Evolutionary conservation across 768 basidiomycete species (phyloP).

Genomic region (Tephrocybe rancida): DNA sequence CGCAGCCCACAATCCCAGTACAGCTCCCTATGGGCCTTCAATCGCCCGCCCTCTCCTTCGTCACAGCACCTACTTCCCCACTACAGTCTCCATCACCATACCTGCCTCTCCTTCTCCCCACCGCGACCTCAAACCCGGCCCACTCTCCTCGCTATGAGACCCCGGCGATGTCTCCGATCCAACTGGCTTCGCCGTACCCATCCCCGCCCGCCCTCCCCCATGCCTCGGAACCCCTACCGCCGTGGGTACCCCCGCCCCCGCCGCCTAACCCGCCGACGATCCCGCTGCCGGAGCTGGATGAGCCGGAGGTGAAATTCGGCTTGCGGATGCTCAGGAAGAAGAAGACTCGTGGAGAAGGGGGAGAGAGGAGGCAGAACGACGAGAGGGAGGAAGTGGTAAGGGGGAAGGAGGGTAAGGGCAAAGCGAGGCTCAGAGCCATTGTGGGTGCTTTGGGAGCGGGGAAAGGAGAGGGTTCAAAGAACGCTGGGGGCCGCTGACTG

Average conservation of each 20-base stretch:
- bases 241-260: slow-evolving; percentile 14
- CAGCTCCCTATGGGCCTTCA: neutral
- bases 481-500: neutral
- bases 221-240: slow-evolving; percentile 7
- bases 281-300: slow-evolving; percentile 18
- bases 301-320: neutral
- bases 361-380: neutral
- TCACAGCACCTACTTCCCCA: slow-evolving; percentile 1
- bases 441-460: neutral
- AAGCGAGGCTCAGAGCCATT: neutral
- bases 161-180: neutral
- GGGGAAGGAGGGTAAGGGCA: neutral
- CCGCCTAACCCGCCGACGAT: slow-evolving; percentile 16
- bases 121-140: neutral
- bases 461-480: neutral
- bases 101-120: neutral
- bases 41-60: slow-evolving; percentile 3
- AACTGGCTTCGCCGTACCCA: neutral
- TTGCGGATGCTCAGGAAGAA: slow-evolving; percentile 23
- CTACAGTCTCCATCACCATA: neutral
- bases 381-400: neutral
- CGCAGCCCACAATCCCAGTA: neutral
- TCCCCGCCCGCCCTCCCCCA: neutral
- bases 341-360: neutral
- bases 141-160: neutral